These are phyloP conservation scores for Calonectria ilicicola DNA, from an alignment of 2,329 filamentous ascomycete species.

Conservation along the genomic window DNA sequence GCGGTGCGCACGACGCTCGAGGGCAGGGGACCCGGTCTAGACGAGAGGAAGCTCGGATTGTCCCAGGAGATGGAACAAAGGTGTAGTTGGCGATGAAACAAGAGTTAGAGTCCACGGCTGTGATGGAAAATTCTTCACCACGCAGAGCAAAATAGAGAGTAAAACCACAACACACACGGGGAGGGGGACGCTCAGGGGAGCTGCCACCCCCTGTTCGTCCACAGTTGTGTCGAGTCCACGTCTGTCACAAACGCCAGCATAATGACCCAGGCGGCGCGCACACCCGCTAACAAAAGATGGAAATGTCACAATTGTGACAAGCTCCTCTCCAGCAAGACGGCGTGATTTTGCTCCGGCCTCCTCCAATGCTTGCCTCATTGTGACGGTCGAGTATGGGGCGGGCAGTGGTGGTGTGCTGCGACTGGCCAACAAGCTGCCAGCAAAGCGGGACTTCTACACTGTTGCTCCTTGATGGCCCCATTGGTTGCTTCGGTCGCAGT, in stretches of 20 bases:
- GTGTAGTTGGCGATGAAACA: not conserved
- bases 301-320: conserved; percentile 18
- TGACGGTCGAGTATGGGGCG: not conserved
- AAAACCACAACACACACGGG: not conserved
- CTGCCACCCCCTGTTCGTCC: not conserved
- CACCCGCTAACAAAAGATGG: not conserved
- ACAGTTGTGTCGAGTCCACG: not conserved
- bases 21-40: not conserved
- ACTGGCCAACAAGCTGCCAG: not conserved
- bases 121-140: not conserved
- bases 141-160: not conserved
- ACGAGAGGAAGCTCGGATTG: not conserved
- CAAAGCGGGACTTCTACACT: not conserved
- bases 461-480: not conserved
- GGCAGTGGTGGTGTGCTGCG: not conserved
- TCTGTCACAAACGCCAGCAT: not conserved
- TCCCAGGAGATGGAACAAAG: not conserved
- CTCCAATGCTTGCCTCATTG: not conserved
- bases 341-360: not conserved
- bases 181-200: not conserved
- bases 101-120: not conserved
- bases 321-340: not conserved
- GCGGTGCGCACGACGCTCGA: not conserved
- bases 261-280: not conserved
- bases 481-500: not conserved